These are phyloP conservation scores for Magnolia changhungtana DNA, from an alignment of 164 flowering plant genomes.

Conservation along the genomic window DNA sequence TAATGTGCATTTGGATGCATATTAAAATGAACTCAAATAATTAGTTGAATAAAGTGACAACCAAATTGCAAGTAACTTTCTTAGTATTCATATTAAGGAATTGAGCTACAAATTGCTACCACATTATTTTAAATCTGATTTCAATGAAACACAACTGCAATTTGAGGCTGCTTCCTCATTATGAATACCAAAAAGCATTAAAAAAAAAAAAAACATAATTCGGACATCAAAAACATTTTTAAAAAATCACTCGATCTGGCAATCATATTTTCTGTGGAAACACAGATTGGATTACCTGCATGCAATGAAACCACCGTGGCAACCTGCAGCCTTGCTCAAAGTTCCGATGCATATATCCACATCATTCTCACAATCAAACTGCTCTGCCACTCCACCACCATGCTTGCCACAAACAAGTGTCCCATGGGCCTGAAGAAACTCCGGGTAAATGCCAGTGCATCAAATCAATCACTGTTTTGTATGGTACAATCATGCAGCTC, in stretches of 20 bases:
- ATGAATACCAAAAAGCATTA: background rate
- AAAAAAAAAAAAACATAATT: no score
- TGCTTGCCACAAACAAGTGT: conserved; percentile 86
- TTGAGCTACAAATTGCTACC: background rate
- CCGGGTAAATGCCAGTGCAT: background rate
- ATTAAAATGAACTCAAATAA: no score
- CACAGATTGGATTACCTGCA: conserved; percentile 65
- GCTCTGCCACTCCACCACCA: conserved; percentile 89
- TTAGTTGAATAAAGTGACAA: no score
- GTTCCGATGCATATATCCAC: conserved; percentile 89
- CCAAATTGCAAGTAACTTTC: no score
- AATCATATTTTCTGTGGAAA: background rate
- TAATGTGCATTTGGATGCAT: no score
- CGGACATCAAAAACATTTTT: background rate
- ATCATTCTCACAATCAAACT: conserved; percentile 69
- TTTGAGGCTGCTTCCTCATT: background rate
- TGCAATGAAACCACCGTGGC: conserved; percentile 92
- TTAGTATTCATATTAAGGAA: background rate
- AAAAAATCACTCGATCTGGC: background rate
- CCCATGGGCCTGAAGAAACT: conserved; percentile 61
- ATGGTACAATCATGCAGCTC: background rate
- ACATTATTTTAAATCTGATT: no score
- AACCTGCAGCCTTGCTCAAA: conserved; percentile 92
- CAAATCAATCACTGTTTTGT: background rate
- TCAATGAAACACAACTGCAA: background rate